Base-by-base conservation (phyloP, 23 red algal species). In the Gracilariopsis chorda region DNA sequence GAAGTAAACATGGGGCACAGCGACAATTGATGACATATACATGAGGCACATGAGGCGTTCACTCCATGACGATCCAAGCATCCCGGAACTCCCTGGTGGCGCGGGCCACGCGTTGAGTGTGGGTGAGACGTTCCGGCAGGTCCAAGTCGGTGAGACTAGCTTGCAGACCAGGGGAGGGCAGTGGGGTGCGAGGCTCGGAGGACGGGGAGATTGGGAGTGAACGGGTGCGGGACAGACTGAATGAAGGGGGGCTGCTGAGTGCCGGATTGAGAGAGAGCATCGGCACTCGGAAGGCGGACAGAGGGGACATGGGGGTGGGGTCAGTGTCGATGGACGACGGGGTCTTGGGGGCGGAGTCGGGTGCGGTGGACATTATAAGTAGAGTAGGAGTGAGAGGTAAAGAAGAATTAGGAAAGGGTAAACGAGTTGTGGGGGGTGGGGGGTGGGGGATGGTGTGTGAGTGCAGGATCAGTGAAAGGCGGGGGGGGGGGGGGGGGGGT, bases 11-110 rank as follows among this genome's bases (percentile, higher is more conserved):
- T n/a, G n/a, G n/a, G n/a, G n/a, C n/a, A n/a, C n/a, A n/a, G n/a
- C n/a, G n/a, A n/a, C n/a, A n/a, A n/a, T n/a, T n/a, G n/a, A n/a
- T n/a, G n/a, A n/a, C n/a, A n/a, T n/a, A n/a, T n/a, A n/a, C n/a
- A n/a, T n/a, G n/a, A n/a, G n/a, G n/a, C n/a, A 55, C 49, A n/a
- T 55, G 49, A 55, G 14, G n/a, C 14, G n/a, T 19, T 87, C 64
- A 87, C 82, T 87, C 82, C 39, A 63, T 57, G 0, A 87, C 82
- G 48, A 87, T 87, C 82, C 82, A 87, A 21, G 60, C 82, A 45
- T 87, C 82, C 2, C 82, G 62, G 17, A 74, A 87, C 65, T 87
- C 82, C 7, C 82, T 23, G 13, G 82, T 87, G 13, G 82, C 82
- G 12, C 82, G 33, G 1, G 82, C 82, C 2, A 87, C 82, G 8